Percentiles rank a stretch among this genome's conserved stretches.
Evolutionary conservation across 495 filamentous ascomycete species (phyloP).

Genomic region (Talaromyces borbonicus): DNA sequence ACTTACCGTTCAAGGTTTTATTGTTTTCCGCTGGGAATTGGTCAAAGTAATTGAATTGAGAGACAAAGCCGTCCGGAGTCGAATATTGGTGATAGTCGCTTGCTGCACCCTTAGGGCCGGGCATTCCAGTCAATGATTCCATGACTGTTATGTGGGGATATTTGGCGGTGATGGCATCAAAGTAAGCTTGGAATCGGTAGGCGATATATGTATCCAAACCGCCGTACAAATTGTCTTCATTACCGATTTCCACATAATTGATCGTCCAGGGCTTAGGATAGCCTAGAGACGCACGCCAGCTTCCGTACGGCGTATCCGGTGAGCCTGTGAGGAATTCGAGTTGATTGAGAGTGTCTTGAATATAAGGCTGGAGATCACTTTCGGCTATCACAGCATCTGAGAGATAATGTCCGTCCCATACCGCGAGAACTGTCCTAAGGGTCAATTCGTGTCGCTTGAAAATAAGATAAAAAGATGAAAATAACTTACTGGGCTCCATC

Average conservation of each 20-base stretch:
- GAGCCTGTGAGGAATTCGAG: conserved; percentile 34
- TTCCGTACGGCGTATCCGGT: conserved; percentile 25
- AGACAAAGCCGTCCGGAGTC: conserved; percentile 36
- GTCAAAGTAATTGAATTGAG: conserved; percentile 47
- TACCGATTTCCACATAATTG: conserved; percentile 43
- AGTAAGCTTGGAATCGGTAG: conserved; percentile 36
- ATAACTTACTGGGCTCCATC: neutral
- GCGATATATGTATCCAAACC: conserved; percentile 20
- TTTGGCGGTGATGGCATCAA: conserved; percentile 36
- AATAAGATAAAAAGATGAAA: too few relatives aligned
- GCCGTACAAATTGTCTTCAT: conserved; percentile 42
- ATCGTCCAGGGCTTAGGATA: conserved; percentile 38
- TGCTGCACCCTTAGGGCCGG: neutral
- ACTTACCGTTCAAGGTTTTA: conserved; percentile 33
- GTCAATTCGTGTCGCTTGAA: neutral
- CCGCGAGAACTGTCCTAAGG: conserved; percentile 38
- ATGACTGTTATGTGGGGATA: conserved; percentile 35
- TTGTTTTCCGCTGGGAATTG: conserved; percentile 22
- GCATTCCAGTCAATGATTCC: neutral
- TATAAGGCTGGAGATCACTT: conserved; percentile 23
- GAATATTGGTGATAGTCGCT: conserved; percentile 44
- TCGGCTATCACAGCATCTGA: conserved; percentile 33
- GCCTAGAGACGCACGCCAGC: conserved; percentile 35
- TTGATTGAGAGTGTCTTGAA: conserved; percentile 54
- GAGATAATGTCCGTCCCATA: conserved; percentile 56